Evolutionary conservation across 1,284 basidiomycete genomes (phyloP), one percentile per base, ranked within the genome.

Genomic region (Apiotrichum gamsii): DNA sequence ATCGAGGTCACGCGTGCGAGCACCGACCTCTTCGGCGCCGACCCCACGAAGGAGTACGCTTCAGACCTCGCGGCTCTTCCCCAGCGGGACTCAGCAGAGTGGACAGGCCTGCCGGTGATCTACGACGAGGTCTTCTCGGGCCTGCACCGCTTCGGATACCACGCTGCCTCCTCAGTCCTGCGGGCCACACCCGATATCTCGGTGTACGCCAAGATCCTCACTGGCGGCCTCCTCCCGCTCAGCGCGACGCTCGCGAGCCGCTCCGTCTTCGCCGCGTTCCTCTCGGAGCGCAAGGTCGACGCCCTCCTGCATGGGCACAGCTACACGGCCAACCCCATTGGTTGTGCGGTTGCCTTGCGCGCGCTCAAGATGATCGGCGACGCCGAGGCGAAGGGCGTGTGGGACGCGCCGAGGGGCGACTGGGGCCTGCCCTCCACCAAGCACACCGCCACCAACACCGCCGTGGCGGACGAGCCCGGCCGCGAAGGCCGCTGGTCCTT

Each of bases 41-140:
- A 49, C 1, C 21, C 35, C 14, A 19, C 32, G n/a, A 18, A 3
- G 4, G 37, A 34, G 8, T 49, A 53, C 20, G 18, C 30, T 2
- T 11, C 24, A 0, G 47, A 16, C 10, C 37, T 53, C 6, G 23
- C n/a, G 1, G 25, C 8, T 0, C 35, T 43, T 3, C 13, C 28
- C 3, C 19, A 10, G 5, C 41, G 45, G 3, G 28, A 34, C 16
- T 15, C 24, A 4, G 20, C 18, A 37, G n/a, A 38, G 37, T 45
- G 85, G 84, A 76, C 74, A 8, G 86, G 87, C 2, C 75, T 97
- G 16, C 91, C 94, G 0, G 84, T 98, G 52, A 82, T 98, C 50
- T 97, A 88, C 61, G 94, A 98, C 70, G 94, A 97, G 70, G 94
- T 98, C 6, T 97, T 97, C 68, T 82, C 86, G 14, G 94, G 94